Base-by-base conservation (phyloP, 306 rosid species). In the Prosopis cineraria region DNA sequence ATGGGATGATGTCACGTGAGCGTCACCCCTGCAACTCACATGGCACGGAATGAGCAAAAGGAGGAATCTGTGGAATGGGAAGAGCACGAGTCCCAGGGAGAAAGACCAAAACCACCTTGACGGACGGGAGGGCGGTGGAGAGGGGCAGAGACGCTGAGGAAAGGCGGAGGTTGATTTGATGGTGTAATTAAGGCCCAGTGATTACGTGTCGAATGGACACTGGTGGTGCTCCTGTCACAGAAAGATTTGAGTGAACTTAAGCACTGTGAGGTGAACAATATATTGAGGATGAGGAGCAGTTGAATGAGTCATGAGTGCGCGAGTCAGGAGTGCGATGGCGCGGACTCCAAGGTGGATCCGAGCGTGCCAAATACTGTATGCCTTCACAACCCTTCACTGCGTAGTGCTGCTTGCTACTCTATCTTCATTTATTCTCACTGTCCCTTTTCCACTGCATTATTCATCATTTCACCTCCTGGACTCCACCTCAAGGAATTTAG, bases 11-110 rank as follows among this genome's bases (percentile, higher is more conserved):
- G 70, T 37, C 48, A 65, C 0, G 31, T 1, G 70, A 36, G 70
- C 48, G 70, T 65, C 70, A 65, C 10, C 0, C 48, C 70, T 36
- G 70, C 48, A 37, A 37, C n/a, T 65, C 70, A 37, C 33, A 48
- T 37, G 70, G 31, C 48, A 22, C 47, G 0, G 69, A 36, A 8
- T 22, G 0, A n/a, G 45, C 11, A 14, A 4, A 2, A 41, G 20
- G 20, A 7, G 24, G 44, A 7, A 55, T 55, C 31, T 55, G 17
- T 27, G 34, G 16, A 10, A 24, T 20, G 29, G 14, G 9, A 22
- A 55, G 22, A 34, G 7, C 14, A n/a, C 36, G 70, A 45, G 45
- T 64, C 70, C 45, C 70, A 10, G 8, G 1, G 14, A 33, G 25
- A 64, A 34, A 17, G 45, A 34, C 45, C 16, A 31, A 64, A 19